Evolutionary conservation across 208 protist genomes (phyloP).

Genomic region (Porcisia deanei): DNA sequence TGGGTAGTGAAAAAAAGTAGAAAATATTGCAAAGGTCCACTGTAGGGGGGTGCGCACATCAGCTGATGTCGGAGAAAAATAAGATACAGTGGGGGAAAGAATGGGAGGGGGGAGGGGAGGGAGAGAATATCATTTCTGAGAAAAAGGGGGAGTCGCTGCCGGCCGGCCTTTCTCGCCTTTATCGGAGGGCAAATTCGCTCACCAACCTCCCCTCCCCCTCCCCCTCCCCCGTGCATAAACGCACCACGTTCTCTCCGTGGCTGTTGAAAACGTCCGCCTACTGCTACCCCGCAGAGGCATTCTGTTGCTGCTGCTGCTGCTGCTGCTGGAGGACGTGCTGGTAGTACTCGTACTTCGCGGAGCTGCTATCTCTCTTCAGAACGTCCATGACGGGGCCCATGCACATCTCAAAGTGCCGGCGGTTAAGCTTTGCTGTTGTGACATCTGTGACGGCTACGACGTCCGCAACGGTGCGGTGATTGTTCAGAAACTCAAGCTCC

Average conservation of each 20-base stretch:
- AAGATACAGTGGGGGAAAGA: neutral
- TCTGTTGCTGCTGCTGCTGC: conserved; percentile 34
- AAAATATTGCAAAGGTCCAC: neutral
- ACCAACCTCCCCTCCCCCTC: neutral
- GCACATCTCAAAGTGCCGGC: conserved; percentile 93
- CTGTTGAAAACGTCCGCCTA: neutral
- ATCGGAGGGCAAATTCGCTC: neutral
- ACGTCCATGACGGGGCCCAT: conserved; percentile 91
- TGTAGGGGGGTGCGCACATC: neutral
- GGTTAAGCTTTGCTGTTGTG: conserved; percentile 88
- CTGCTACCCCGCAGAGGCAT: neutral
- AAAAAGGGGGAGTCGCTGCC: neutral
- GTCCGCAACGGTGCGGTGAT: conserved; percentile 86
- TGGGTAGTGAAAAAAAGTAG: neutral
- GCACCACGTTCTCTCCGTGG: neutral
- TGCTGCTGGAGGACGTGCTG: conserved; percentile 77
- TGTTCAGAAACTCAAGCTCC: conserved; percentile 92
- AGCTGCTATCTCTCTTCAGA: conserved; percentile 75
- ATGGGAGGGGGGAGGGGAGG: too few relatives aligned
- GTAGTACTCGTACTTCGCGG: conserved; percentile 92
- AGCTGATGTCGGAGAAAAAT: neutral
- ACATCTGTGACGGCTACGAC: conserved; percentile 77
- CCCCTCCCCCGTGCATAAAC: neutral
- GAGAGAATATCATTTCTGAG: neutral
- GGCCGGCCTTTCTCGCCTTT: neutral